Evolutionary conservation across 2,329 filamentous ascomycete species (phyloP).

Genomic region (Aspergillus neoniger): DNA sequence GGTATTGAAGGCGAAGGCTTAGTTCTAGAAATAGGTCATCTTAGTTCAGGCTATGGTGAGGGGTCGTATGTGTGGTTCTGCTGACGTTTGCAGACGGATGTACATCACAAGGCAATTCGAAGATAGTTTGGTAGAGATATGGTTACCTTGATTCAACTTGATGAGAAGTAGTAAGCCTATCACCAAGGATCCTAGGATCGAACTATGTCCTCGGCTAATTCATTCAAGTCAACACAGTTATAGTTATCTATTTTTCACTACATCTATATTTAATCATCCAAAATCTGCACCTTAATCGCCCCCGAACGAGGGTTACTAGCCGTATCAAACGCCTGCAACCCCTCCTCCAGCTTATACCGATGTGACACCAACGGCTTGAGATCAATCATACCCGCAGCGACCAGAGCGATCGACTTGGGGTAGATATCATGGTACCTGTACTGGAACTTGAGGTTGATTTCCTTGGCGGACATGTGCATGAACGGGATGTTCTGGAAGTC

Average conservation of each 20-base stretch:
- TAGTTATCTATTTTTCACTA: too few species aligned
- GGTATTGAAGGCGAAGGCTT: background rate
- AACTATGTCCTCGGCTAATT: too few species aligned
- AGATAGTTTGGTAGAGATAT: too few species aligned
- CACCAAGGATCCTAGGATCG: too few species aligned
- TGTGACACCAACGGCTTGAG: constrained; percentile 44
- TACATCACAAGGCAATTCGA: too few species aligned
- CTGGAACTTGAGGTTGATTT: constrained; percentile 24
- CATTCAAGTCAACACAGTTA: too few species aligned
- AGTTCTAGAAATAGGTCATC: too few species aligned
- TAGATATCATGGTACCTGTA: constrained; percentile 27
- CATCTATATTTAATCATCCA: constrained; percentile 17
- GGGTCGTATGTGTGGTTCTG: too few species aligned
- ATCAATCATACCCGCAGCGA: constrained; percentile 40
- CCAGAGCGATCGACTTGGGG: constrained; percentile 26
- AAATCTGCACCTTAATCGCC: constrained; percentile 37
- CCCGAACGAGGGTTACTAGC: constrained; percentile 38
- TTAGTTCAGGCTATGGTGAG: too few species aligned
- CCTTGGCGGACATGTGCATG: constrained; percentile 24
- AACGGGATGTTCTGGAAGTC: constrained; percentile 25
- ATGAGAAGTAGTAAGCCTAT: too few species aligned
- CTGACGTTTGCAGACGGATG: too few species aligned
- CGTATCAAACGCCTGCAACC: constrained; percentile 39
- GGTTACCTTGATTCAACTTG: too few species aligned
- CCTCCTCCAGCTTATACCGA: constrained; percentile 39